Base-by-base conservation (phyloP, 805 yeast genomes). In the Candida incommunis region DNA sequence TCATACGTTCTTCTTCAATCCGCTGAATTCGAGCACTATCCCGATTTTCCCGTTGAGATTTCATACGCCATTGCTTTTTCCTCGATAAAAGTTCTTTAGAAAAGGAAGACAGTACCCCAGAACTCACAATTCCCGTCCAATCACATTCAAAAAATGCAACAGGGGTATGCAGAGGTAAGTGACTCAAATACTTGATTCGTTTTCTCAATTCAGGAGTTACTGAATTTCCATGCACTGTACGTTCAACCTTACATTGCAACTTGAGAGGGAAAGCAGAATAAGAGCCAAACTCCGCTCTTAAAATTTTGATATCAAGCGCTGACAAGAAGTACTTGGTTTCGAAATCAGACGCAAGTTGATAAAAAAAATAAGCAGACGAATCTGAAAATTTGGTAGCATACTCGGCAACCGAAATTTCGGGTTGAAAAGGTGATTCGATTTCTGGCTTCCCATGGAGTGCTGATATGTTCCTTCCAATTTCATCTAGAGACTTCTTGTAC, bases 161-260 rank as follows among this genome's bases (percentile, higher is more conserved):
- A 44, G 81, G 82, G 0, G 95, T 81, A 1, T 96, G 96, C 23
- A 75, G 59, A 0, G 98, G 96, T 21, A 87, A 62, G 60, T 90
- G 90, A 0, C 82, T 71, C 46, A 92, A 63, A 59, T 82, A 86
- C 60, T 86, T 88, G 58, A 71, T 71, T 51, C 78, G 75, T 43
- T 74, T 72, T 2, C 74, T 54, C 54, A 81, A 51, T n/a, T 75
- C 76, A 15, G 75, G 78, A 0, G 80, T 73, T 2, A 80, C 73
- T 20, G 81, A 68, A 22, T 74, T 74, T 29, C 82, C 94, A 55
- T 72, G 73, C 42, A 67, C 72, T 31, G 90, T 74, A 57, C 79
- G 80, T 52, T 85, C 95, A 4, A 88, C 72, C 34, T 69, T 72
- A 7, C 76, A 73, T 3, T 72, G 62, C 7, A 90, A 57, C 1